A percentile compares a stretch with the other conserved stretches of the same genome.
Evolutionary conservation across 768 basidiomycete species (phyloP).

Genomic region (Trametes gibbosa): DNA sequence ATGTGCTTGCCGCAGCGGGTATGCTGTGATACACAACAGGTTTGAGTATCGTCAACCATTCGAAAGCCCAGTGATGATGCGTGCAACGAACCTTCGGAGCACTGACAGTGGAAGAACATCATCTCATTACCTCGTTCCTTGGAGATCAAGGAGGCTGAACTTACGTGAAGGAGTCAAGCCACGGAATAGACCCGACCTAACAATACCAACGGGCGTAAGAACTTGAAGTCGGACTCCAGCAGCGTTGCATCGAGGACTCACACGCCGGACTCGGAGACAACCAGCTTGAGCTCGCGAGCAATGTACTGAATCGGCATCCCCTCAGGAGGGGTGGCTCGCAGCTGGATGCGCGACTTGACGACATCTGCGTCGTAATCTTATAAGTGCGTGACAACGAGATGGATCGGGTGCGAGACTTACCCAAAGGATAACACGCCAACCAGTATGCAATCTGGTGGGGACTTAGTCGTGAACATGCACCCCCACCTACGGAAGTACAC

Average conservation of each 20-base stretch:
- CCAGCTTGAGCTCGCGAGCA: constrained; percentile 56
- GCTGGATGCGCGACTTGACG: constrained; percentile 87
- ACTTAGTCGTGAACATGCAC: background rate
- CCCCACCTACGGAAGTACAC: constrained; percentile 28
- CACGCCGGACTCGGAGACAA: constrained; percentile 73
- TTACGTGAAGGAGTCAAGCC: constrained; percentile 75
- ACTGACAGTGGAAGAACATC: constrained; percentile 37
- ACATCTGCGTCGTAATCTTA: constrained; percentile 52
- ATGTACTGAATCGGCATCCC: constrained; percentile 80
- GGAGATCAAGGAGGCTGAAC: constrained; percentile 26
- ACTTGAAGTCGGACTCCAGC: background rate
- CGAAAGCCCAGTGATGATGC: background rate
- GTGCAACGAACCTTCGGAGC: constrained; percentile 50
- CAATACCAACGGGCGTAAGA: background rate
- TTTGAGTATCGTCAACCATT: background rate
- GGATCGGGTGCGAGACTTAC: constrained; percentile 31
- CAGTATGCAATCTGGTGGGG: constrained; percentile 75
- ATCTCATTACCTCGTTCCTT: background rate
- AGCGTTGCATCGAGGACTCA: constrained; percentile 37
- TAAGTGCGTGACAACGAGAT: background rate
- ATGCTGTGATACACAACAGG: constrained; percentile 48
- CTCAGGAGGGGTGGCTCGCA: constrained; percentile 68
- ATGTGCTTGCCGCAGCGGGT: constrained; percentile 88
- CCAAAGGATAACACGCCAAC: constrained; percentile 89
- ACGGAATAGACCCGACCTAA: constrained; percentile 62